Evolutionary conservation across 2,329 filamentous ascomycete species (phyloP).

Genomic region (Tolypocladium amazonense): DNA sequence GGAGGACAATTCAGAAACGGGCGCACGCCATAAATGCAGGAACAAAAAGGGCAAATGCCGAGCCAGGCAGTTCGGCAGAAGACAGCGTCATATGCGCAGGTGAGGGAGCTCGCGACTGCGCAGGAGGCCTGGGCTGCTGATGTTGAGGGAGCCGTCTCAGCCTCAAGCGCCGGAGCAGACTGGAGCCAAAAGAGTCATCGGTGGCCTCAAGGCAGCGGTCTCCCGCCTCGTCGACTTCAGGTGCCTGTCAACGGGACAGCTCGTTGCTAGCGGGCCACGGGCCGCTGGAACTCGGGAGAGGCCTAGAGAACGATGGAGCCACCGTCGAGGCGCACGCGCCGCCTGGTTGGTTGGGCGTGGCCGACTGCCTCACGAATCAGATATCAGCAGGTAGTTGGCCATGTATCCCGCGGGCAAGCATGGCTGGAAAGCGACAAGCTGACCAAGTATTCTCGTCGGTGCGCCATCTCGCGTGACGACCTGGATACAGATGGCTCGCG

Average conservation of each 20-base stretch:
- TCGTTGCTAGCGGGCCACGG: neutral
- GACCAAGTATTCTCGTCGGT: neutral
- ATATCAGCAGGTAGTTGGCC: neutral
- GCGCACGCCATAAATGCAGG: slow-evolving; percentile 16
- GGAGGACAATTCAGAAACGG: neutral
- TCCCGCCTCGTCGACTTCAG: neutral
- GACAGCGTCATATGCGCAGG: slow-evolving; percentile 6
- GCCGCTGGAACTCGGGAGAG: neutral
- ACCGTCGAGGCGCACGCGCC: neutral
- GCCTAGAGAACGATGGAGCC: neutral
- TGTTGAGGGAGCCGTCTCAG: slow-evolving; percentile 1
- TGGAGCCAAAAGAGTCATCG: neutral
- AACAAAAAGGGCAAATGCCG: slow-evolving; percentile 8
- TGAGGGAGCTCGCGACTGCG: neutral
- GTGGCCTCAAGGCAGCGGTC: neutral
- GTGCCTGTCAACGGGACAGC: neutral
- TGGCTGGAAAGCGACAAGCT: neutral
- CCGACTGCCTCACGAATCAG: neutral
- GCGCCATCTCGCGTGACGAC: neutral
- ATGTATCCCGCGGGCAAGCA: neutral
- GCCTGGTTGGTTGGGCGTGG: neutral
- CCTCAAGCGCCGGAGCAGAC: neutral
- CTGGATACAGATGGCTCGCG: neutral
- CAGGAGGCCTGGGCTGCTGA: slow-evolving; percentile 7
- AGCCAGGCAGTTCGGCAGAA: neutral